Conservation (phyloP, 805 yeast species). For the Debaryomyces tyrocola region DNA sequence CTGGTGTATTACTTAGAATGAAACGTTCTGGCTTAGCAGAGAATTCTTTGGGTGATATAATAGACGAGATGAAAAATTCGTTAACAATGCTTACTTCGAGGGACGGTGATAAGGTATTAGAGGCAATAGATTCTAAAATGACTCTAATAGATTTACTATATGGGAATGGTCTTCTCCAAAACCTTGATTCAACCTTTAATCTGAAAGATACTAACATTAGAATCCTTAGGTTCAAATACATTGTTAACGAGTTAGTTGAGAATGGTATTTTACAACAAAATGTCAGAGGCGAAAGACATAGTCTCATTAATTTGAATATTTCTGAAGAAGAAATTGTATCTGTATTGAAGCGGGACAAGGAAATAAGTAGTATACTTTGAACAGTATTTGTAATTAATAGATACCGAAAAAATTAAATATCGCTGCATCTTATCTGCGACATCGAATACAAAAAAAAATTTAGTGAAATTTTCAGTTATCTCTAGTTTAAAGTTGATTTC, state of each 20-base stretch:
- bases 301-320: constrained; percentile 62
- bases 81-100: constrained; percentile 40
- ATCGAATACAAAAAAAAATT: neutral
- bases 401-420: neutral
- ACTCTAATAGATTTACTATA: constrained; percentile 24
- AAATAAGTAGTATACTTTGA: constrained; percentile 7
- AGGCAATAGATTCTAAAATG: constrained; percentile 13
- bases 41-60: constrained; percentile 68
- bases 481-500: neutral
- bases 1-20: constrained; percentile 61
- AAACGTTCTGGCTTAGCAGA: constrained; percentile 73
- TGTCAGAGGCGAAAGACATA: constrained; percentile 64
- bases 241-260: constrained; percentile 71
- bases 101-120: constrained; percentile 17
- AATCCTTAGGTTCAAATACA: constrained; percentile 57
- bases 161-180: constrained; percentile 17
- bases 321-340: constrained; percentile 68
- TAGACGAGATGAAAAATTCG: constrained; percentile 70
- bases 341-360: constrained; percentile 57
- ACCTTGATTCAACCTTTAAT: constrained; percentile 18
- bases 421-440: neutral
- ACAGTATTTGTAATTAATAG: neutral
- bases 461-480: constrained; percentile 1
- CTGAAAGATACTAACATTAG: constrained; percentile 36
- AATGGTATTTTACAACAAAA: constrained; percentile 77